Percentiles rank a stretch among this genome's conserved stretches.
Conservation (phyloP, 257 asterid species). For the Plantago major region DNA sequence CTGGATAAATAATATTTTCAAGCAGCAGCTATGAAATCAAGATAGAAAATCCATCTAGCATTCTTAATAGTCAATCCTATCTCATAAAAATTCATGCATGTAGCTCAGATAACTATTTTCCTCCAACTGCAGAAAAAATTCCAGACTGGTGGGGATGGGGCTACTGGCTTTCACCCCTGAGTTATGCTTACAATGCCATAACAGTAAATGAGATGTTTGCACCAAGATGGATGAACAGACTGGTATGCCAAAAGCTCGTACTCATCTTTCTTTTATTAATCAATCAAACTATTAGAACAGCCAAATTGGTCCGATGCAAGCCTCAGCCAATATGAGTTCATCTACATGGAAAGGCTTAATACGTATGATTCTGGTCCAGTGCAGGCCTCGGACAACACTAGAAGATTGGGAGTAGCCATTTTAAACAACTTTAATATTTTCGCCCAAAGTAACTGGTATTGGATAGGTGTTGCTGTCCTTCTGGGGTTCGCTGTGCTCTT, state of each 20-base stretch:
- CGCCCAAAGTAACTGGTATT: conserved; percentile 44
- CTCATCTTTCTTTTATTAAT: neutral
- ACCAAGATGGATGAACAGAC: conserved; percentile 66
- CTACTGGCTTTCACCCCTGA: conserved; percentile 60
- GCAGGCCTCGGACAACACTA: conserved; percentile 45
- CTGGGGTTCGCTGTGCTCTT: conserved; percentile 55
- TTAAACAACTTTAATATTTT: conserved; percentile 46
- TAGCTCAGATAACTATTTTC: neutral
- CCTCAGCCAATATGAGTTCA: neutral
- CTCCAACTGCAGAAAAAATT: conserved; percentile 35
- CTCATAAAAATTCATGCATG: neutral
- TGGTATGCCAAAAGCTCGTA: conserved; percentile 19
- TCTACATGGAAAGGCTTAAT: neutral
- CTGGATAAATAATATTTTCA: neutral
- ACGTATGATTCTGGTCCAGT: neutral
- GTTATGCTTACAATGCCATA: conserved; percentile 52
- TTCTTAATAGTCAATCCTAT: neutral
- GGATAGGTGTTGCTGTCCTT: conserved; percentile 60
- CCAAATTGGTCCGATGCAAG: no score
- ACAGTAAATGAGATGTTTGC: conserved; percentile 63
- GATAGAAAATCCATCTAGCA: neutral
- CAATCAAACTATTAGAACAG: neutral
- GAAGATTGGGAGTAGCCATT: conserved; percentile 39
- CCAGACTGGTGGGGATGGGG: conserved; percentile 84
- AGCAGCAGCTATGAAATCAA: no score